Evolutionary conservation across 2,329 filamentous ascomycete species (phyloP), one percentile per base, ranked within the genome.

Genomic region (Penicillium sp.): DNA sequence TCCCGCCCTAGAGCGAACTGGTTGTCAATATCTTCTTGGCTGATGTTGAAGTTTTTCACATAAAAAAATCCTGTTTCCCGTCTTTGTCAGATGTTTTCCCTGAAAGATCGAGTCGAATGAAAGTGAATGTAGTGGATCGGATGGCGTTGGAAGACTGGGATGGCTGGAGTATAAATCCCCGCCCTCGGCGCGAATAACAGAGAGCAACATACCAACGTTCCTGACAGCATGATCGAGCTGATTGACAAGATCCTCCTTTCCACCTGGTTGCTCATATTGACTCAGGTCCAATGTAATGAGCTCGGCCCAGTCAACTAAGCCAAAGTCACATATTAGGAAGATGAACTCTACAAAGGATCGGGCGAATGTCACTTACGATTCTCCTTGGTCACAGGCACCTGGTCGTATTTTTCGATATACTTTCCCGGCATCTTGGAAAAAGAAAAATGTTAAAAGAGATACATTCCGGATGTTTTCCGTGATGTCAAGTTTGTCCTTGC

Each of bases 1-100:
- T 81, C 75, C 53, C 82, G 81, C 1, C 79, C 84, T 2, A 87
- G 77, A 11, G 83, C 81, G 57, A 86, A 87, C 58, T 87, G 84
- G 6, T 76, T 73, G 59, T 86, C 79, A 1, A 87, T 77, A 64
- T 84, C 74, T 43, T 84, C 82, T 65, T 86, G 82, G 0, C 70
- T 73, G n/a, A 87, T 75, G 30, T 83, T 83, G 57, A 82, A 86
- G 69, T 86, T 84, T 55, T 79, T 81, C 18, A 86, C 79, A 57
- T 86, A 85, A 71, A 86, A 87, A 72, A 86, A 83, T 0, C 83
- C 81, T 59, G 69, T 68, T 51, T 72, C 64, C 67, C 27, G 48
- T 23, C 0, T n/a, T 14, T 18, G 11, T 38, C 10, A 43, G 32
- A n/a, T n/a, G n/a, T n/a, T n/a, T n/a, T n/a, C n/a, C n/a, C n/a